Evolutionary conservation across 2,329 filamentous ascomycete genomes (phyloP).

Genomic region (Scorias spongiosa): DNA sequence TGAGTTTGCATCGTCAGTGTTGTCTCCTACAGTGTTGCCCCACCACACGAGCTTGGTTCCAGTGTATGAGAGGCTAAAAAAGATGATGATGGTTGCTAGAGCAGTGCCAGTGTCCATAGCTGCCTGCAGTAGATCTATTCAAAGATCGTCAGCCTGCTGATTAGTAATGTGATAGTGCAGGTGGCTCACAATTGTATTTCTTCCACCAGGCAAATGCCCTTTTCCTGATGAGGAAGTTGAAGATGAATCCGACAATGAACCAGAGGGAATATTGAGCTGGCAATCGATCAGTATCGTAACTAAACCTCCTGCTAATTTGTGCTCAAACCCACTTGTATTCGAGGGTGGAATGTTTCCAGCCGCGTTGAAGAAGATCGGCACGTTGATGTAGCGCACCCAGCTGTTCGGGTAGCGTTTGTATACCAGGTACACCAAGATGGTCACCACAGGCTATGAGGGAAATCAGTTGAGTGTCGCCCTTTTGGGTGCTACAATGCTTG

Average conservation of each 20-base stretch:
- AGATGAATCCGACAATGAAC: constrained; percentile 70
- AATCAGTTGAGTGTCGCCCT: neutral
- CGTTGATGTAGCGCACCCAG: constrained; percentile 9
- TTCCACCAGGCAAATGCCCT: constrained; percentile 66
- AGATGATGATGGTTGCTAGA: constrained; percentile 71
- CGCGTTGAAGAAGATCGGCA: constrained; percentile 57
- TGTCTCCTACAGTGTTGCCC: constrained; percentile 2
- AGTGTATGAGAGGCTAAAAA: constrained; percentile 72
- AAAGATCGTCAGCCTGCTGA: neutral
- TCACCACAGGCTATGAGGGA: constrained; percentile 37
- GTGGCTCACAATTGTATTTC: constrained; percentile 66
- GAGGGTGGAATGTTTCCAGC: neutral
- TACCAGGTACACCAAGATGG: constrained; percentile 59
- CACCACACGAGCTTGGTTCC: constrained; percentile 47
- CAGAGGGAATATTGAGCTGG: constrained; percentile 54
- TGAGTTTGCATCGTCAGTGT: neutral
- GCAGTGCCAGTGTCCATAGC: constrained; percentile 72
- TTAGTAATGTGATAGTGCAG: neutral
- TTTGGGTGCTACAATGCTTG: neutral
- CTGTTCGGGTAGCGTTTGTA: constrained; percentile 7
- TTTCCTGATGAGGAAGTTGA: constrained; percentile 62
- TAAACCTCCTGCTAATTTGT: neutral
- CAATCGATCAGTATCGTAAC: neutral
- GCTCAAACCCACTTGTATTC: neutral
- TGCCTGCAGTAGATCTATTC: constrained; percentile 45